phyloP scores from a whole-genome alignment of 2,329 filamentous ascomycete genomes.

The Colletotrichum phormii region DNA sequence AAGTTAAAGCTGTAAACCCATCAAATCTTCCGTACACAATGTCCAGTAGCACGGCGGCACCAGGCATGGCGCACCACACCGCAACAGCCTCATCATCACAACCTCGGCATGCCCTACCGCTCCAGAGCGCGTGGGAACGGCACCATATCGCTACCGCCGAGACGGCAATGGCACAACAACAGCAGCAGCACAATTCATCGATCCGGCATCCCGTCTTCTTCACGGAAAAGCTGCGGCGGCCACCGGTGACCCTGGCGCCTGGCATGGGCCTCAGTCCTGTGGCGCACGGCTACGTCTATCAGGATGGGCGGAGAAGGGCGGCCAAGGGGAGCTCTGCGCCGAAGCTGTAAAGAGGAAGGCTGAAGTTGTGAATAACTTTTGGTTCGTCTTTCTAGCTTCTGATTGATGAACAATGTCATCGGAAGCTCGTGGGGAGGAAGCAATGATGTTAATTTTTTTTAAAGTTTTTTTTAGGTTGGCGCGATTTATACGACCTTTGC shows the following conservation, averaged over 20 bases:
- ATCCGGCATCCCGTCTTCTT: constrained; percentile 82
- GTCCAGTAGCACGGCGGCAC: neutral
- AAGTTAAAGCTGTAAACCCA: neutral
- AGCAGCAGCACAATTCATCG: constrained; percentile 63
- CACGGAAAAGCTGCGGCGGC: constrained; percentile 70
- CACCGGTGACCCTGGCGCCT: constrained; percentile 53
- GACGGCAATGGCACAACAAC: neutral
- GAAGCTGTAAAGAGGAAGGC: constrained; percentile 49
- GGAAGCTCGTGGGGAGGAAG: neutral
- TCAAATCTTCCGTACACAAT: neutral
- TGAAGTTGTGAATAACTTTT: neutral
- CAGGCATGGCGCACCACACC: constrained; percentile 22
- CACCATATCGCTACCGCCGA: constrained; percentile 38
- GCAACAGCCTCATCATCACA: neutral
- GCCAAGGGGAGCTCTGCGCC: constrained; percentile 43
- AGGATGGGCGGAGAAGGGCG: constrained; percentile 50
- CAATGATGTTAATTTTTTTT: neutral
- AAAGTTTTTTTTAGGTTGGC: neutral
- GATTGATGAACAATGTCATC: neutral
- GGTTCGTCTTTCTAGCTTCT: neutral
- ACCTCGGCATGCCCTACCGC: constrained; percentile 3
- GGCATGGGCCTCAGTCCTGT: constrained; percentile 58
- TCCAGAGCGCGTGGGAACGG: constrained; percentile 43
- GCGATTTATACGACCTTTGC: too few relatives aligned
- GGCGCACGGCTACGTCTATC: constrained; percentile 71